Conservation (phyloP, 495 filamentous ascomycete genomes). For the Lasiosphaeris hirsuta region DNA sequence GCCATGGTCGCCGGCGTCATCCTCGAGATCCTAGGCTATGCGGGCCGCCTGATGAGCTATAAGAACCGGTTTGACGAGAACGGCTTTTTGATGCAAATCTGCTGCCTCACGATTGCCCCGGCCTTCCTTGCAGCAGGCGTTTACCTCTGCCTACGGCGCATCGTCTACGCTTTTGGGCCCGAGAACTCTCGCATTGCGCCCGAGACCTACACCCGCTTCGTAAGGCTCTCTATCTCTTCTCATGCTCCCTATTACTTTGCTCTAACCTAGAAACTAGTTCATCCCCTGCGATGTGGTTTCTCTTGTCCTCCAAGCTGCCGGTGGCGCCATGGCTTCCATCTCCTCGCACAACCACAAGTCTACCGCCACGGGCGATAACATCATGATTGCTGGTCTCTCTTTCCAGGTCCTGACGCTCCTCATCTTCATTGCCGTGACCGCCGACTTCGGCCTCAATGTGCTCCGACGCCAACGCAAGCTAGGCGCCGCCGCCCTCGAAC, state of each 20-base stretch:
- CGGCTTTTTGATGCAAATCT: constrained; percentile 54
- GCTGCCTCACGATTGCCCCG: constrained; percentile 61
- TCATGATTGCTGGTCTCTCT: constrained; percentile 64
- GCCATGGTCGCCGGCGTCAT: constrained; percentile 41
- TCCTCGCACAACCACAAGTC: constrained; percentile 36
- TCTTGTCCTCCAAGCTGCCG: constrained; percentile 59
- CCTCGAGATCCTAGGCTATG: constrained; percentile 46
- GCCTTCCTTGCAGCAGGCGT: constrained; percentile 62
- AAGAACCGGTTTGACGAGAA: constrained; percentile 41
- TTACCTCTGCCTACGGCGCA: constrained; percentile 59
- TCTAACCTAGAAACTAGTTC: constrained; percentile 36
- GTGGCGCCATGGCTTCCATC: constrained; percentile 56
- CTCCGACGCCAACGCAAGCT: constrained; percentile 22
- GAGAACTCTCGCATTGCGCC: constrained; percentile 61
- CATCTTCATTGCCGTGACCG: constrained; percentile 42
- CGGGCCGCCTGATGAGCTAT: constrained; percentile 38
- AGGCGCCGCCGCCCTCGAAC: constrained; percentile 25
- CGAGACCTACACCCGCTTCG: constrained; percentile 45
- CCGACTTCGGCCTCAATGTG: constrained; percentile 43
- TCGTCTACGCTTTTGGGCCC: constrained; percentile 57
- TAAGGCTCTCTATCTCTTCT: constrained; percentile 21
- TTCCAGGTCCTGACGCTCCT: constrained; percentile 54
- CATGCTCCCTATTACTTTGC: neutral
- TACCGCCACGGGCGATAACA: constrained; percentile 49
- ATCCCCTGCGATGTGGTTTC: constrained; percentile 61